phyloP scores from a whole-genome alignment of 1,139 yeast genomes.

The Casaregolazyma suthepensis region DNA sequence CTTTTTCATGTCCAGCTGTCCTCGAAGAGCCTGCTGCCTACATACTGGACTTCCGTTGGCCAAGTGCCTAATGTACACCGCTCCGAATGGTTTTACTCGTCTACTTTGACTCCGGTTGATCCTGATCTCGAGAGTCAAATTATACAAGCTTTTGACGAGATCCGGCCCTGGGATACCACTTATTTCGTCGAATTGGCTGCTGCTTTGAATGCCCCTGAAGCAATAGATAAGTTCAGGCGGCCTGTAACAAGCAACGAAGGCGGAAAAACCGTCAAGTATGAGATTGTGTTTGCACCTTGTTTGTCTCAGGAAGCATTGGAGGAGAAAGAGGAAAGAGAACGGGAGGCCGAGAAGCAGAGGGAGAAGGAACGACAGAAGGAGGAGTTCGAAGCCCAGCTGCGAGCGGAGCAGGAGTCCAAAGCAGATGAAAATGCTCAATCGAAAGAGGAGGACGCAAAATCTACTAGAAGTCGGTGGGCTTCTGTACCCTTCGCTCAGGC shows the following conservation, averaged over 20 bases:
- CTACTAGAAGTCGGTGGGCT: not conserved
- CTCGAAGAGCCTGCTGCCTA: conserved; percentile 27
- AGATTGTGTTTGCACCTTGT: conserved; percentile 29
- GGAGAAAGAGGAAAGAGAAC: not conserved
- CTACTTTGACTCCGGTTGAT: conserved; percentile 32
- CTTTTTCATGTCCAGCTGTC: conserved; percentile 30
- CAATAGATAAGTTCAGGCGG: conserved; percentile 26
- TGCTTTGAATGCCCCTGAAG: conserved; percentile 30
- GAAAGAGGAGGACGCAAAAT: not conserved
- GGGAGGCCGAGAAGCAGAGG: not conserved
- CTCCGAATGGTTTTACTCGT: conserved; percentile 33
- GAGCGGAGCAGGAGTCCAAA: not conserved
- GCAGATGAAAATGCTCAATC: not conserved
- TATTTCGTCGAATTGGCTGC: conserved; percentile 29
- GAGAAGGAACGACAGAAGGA: conserved; percentile 1
- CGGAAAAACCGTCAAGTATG: conserved; percentile 16
- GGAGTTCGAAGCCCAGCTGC: conserved; percentile 5
- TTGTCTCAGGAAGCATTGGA: conserved; percentile 7
- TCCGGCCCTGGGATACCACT: conserved; percentile 31
- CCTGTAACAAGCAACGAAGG: conserved; percentile 19
- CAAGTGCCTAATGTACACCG: conserved; percentile 28
- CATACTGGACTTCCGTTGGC: conserved; percentile 33
- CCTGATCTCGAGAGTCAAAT: conserved; percentile 30
- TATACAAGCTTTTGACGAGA: conserved; percentile 24
- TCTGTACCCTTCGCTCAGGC: not conserved